Evolutionary conservation across 257 asterid genomes (phyloP), one percentile per base, ranked within the genome.

Genomic region (Ilex asprella): DNA sequence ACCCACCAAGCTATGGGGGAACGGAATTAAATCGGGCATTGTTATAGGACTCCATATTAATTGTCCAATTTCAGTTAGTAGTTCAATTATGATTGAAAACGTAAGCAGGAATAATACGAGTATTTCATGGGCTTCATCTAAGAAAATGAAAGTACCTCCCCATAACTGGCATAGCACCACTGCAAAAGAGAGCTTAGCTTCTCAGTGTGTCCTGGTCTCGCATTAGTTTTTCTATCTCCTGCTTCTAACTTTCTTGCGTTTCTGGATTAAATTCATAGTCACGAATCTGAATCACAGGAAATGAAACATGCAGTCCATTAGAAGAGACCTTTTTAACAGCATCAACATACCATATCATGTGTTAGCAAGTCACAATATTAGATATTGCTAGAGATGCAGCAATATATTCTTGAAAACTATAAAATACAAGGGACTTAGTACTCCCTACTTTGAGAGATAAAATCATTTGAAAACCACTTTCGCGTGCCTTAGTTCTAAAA

Each of bases 161-260:
- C 95, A 30, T 88, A 88, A 82, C 95, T 88, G 76, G 88, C 79
- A 71, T 86, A 86, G 67, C 90, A 82, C 95, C 92, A 88, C 52
- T 84, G 95, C 70, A 88, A 68, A 53, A 88, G 84, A 66, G 88
- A 82, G 82, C 86, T 74, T 80, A 82, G 82, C 86, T 74, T 80
- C 86, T 86, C 72, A 82, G 51, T 59, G 88, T 55, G 70, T 86
- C 90, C 79, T 86, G 95, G 71, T 86, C 93, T 67, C 84, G 96
- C 66, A 74, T 70, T 71, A 88, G 78, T 63, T 80, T 86, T 58
- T 84, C 96, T 73, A 82, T 69, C 69, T 89, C 91, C 63, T 83
- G 88, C 74, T 82, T 91, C 72, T 83, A 70, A 31, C 82, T 71
- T 75, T 84, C 95, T 74, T 87, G 94, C 63, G 86, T 80, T 55